Base-by-base conservation (phyloP, 2,329 filamentous ascomycete genomes). In the Penicillium thymicola region DNA sequence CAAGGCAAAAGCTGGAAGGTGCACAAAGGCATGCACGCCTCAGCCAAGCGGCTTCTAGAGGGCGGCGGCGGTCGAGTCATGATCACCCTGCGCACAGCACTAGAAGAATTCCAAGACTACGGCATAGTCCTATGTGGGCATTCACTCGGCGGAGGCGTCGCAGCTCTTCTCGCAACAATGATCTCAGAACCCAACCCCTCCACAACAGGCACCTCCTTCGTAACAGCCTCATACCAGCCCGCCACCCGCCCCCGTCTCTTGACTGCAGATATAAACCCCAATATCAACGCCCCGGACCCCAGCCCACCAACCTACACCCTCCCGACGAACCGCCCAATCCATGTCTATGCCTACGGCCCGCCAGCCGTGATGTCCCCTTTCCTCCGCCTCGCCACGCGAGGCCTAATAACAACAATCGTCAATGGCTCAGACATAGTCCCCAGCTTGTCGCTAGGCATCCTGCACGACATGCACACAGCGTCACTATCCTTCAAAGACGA, bases 271-370 rank as follows among this genome's bases (percentile, higher is more conserved):
- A 60, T 50, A 51, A 64, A 67, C 25, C 51, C 65, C 56, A 60
- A 57, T 59, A 52, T 56, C 42, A 11, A 53, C 55, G 21, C n/a
- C 46, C 55, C 56, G 60, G 14, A 30, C 27, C 27, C 48, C 5
- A 43, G 9, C 64, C 49, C 62, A 8, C 58, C 64, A 48, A 54
- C 62, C 28, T 73, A 85, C 32, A 80, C 78, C 18, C 79, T 92
- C 0, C 89, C 89, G 0, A 65, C 86, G 0, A 85, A 86, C 16
- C 82, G 89, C 0, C 86, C 87, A 3, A 88, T 92, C 21, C 89
- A 92, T 64, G 89, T 91, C 13, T 92, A 90, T 68, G 87, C 89
- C 7, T 92, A 91, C 68, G 89, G 89, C 0, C 86, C 89, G 2
- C 88, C 89, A 0, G 84, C 87, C 0, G 88, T 87, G 14, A 85